phyloP scores from a whole-genome alignment of 495 filamentous ascomycete genomes.

The Oidiodendron maius region DNA sequence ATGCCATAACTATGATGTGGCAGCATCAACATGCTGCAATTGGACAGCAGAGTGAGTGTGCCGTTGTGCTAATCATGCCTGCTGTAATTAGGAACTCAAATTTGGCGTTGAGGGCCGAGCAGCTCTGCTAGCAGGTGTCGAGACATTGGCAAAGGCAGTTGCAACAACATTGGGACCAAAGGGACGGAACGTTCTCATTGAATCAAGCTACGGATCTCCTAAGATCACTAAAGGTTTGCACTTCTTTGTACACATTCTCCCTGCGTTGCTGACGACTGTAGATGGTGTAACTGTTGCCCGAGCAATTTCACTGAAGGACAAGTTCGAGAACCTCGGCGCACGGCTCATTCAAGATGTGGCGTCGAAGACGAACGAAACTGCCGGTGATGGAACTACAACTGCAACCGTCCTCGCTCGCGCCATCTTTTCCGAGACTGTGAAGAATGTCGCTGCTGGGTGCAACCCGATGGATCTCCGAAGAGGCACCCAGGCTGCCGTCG shows the following conservation, averaged over 20 bases:
- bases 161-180: slow-evolving; percentile 96
- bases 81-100: slow-evolving; percentile 72
- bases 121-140: slow-evolving; percentile 85
- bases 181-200: slow-evolving; percentile 95
- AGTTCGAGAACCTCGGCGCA: slow-evolving; percentile 98
- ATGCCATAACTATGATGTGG: slow-evolving; percentile 23
- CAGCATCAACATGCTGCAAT: slow-evolving; percentile 9
- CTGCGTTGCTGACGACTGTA: slow-evolving; percentile 29
- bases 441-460: slow-evolving; percentile 98
- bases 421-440: slow-evolving; percentile 99
- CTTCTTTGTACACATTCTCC: no score
- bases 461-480: slow-evolving; percentile 98
- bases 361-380: slow-evolving; percentile 97
- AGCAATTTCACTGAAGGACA: slow-evolving; percentile 92
- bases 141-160: slow-evolving; percentile 93
- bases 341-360: slow-evolving; percentile 95
- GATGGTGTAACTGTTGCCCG: slow-evolving; percentile 94
- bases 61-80: not conserved
- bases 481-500: slow-evolving; percentile 93
- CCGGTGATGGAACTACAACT: slow-evolving; percentile 97
- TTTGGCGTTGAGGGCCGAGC: slow-evolving; percentile 95
- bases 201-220: slow-evolving; percentile 94
- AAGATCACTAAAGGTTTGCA: slow-evolving; percentile 96
- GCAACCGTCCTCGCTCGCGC: slow-evolving; percentile 95
- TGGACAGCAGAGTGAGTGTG: no score